Conservation (phyloP, 2,329 filamentous ascomycete genomes). For the Amesomyces nigricolor region DNA sequence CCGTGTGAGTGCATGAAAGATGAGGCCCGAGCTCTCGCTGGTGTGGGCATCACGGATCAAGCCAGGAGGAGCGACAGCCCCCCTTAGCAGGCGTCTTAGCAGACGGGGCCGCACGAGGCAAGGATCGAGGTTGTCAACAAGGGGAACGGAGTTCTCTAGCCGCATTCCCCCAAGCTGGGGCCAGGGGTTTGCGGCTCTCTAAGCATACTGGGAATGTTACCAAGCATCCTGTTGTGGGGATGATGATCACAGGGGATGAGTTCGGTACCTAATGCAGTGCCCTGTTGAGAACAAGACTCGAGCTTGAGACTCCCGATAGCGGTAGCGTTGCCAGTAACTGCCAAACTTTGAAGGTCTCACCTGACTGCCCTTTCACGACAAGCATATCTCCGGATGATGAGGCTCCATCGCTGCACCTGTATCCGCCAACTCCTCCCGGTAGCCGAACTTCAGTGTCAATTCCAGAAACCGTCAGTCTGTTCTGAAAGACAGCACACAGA, state of each 20-base stretch:
- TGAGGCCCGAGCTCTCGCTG: conserved; percentile 19
- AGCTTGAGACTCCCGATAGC: too few species aligned
- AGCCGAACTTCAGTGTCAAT: too few species aligned
- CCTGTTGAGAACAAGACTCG: background rate
- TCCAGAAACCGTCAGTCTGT: background rate
- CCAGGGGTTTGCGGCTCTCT: conserved; percentile 18
- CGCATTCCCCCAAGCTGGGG: conserved; percentile 13
- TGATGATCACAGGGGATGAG: background rate
- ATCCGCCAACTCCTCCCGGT: background rate
- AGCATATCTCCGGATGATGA: background rate
- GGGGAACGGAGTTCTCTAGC: conserved; percentile 17
- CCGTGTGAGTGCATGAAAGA: conserved; percentile 24
- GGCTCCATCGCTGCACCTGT: background rate
- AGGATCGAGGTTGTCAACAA: conserved; percentile 9
- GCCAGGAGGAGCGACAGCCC: background rate
- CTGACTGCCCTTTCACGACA: background rate
- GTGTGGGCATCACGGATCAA: conserved; percentile 22
- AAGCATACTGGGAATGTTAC: conserved; percentile 14
- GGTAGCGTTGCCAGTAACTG: too few species aligned
- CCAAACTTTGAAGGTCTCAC: too few species aligned
- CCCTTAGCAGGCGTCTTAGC: background rate
- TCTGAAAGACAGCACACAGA: background rate
- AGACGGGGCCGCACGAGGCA: conserved; percentile 14
- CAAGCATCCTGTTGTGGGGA: conserved; percentile 12
- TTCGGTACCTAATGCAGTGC: background rate